Conservation (phyloP, 2,329 filamentous ascomycete genomes). For the Colletotrichum tanaceti region DNA sequence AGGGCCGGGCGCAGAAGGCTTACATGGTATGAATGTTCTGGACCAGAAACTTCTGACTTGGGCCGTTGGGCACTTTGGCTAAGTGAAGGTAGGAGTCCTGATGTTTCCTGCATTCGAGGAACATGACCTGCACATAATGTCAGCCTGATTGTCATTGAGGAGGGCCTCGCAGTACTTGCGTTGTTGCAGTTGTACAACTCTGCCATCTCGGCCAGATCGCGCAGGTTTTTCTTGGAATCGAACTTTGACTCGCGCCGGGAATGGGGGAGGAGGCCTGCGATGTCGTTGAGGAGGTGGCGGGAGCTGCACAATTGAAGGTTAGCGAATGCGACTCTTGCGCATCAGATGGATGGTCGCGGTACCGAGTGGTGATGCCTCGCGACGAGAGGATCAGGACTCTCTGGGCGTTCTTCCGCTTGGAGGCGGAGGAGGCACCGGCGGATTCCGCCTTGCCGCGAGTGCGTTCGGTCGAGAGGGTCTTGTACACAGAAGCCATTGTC, state of each 20-base stretch:
- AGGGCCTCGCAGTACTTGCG: conserved; percentile 82
- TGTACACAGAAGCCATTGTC: conserved; percentile 78
- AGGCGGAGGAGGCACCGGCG: conserved; percentile 61
- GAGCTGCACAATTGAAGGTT: conserved; percentile 67
- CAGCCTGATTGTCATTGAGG: conserved; percentile 79
- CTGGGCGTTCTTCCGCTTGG: conserved; percentile 63
- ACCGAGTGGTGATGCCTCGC: conserved; percentile 77
- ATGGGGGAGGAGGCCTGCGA: conserved; percentile 90
- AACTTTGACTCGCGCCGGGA: conserved; percentile 64
- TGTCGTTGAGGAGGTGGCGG: conserved; percentile 90
- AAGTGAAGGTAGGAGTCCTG: no score
- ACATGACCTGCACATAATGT: conserved; percentile 79
- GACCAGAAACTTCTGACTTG: conserved; percentile 74
- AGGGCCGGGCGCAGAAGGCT: no score
- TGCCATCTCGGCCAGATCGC: conserved; percentile 79
- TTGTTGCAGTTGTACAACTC: conserved; percentile 84
- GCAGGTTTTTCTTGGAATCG: conserved; percentile 91
- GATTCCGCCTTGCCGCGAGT: conserved; percentile 54
- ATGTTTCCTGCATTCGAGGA: conserved; percentile 73
- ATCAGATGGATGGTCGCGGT: neutral
- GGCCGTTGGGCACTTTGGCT: conserved; percentile 55
- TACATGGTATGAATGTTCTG: conserved; percentile 70
- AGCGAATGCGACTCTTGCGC: neutral
- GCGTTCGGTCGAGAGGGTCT: conserved; percentile 71
- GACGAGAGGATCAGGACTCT: conserved; percentile 92